Percentiles rank a stretch among this genome's conserved stretches.
phyloP scores from a whole-genome alignment of 805 yeast genomes.

The Clavispora vitiphila region DNA sequence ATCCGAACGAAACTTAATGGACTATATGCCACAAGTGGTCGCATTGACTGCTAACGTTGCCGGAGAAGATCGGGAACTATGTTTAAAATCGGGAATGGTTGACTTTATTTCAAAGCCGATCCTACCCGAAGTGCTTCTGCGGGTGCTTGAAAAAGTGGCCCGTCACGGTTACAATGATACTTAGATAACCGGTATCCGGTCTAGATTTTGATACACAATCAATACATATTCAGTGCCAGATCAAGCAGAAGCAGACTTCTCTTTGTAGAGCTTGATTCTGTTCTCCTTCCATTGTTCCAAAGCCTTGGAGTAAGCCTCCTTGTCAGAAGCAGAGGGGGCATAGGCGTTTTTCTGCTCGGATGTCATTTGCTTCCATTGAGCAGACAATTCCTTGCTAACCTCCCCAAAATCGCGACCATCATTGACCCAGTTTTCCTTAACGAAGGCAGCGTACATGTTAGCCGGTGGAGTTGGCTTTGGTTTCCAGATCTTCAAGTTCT shows the following conservation, averaged over 20 bases:
- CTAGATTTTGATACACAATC: background rate
- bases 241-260: slow-evolving; percentile 1
- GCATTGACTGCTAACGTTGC: slow-evolving; percentile 53
- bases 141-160: slow-evolving; percentile 24
- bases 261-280: slow-evolving; percentile 21
- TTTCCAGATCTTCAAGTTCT: slow-evolving; percentile 18
- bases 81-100: slow-evolving; percentile 47
- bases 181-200: too few relatives aligned
- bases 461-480: slow-evolving; percentile 34
- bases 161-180: background rate
- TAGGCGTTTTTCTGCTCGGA: slow-evolving; percentile 24
- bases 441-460: slow-evolving; percentile 25
- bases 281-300: slow-evolving; percentile 27
- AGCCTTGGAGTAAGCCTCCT: slow-evolving; percentile 17
- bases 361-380: slow-evolving; percentile 28
- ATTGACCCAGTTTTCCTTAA: slow-evolving; percentile 22
- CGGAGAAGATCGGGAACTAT: slow-evolving; percentile 45
- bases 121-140: slow-evolving; percentile 39
- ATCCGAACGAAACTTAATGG: slow-evolving; percentile 12
- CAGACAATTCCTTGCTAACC: slow-evolving; percentile 21
- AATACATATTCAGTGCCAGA: background rate
- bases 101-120: slow-evolving; percentile 52
- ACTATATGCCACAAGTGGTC: slow-evolving; percentile 33
- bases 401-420: slow-evolving; percentile 22
- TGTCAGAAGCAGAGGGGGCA: slow-evolving; percentile 14